Percentiles rank a stretch among this genome's conserved stretches.
These are phyloP conservation scores for Diaporthe destruens DNA, from an alignment of 2,329 filamentous ascomycete genomes.

Conservation along the genomic window DNA sequence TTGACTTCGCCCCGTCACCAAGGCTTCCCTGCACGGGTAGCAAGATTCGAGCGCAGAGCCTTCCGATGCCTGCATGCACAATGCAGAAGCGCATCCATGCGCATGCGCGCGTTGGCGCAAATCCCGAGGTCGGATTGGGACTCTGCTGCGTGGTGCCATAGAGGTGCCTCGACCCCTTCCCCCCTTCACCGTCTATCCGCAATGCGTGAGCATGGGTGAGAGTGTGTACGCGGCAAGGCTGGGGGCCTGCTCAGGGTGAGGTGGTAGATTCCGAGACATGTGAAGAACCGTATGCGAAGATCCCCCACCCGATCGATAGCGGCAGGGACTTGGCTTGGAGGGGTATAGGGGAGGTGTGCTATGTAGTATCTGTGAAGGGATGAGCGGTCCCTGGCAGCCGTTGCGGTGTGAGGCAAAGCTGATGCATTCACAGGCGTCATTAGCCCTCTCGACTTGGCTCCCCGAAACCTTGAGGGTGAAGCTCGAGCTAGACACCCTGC, in stretches of 20 bases:
- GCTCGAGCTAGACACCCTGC: not conserved
- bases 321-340: not conserved
- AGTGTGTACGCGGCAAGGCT: not conserved
- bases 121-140: not conserved
- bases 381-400: not conserved
- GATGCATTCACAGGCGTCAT: constrained; percentile 5
- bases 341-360: too few species aligned
- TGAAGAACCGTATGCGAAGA: not conserved
- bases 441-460: constrained; percentile 4
- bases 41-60: not conserved
- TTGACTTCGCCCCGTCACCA: not conserved
- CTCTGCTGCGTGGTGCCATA: constrained; percentile 4
- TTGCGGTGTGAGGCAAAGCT: constrained; percentile 29
- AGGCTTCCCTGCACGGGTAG: constrained; percentile 14
- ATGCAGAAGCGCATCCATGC: constrained; percentile 8
- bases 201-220: not conserved
- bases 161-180: not conserved
- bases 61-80: not conserved
- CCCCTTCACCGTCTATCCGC: constrained; percentile 15
- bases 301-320: constrained; percentile 22
- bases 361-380: not conserved
- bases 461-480: constrained; percentile 22
- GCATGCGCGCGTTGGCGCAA: not conserved
- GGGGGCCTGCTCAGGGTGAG: too few species aligned
- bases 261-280: constrained; percentile 30